Evolutionary conservation across 805 yeast species (phyloP).

Genomic region (Wickerhamiella qilinensis): DNA sequence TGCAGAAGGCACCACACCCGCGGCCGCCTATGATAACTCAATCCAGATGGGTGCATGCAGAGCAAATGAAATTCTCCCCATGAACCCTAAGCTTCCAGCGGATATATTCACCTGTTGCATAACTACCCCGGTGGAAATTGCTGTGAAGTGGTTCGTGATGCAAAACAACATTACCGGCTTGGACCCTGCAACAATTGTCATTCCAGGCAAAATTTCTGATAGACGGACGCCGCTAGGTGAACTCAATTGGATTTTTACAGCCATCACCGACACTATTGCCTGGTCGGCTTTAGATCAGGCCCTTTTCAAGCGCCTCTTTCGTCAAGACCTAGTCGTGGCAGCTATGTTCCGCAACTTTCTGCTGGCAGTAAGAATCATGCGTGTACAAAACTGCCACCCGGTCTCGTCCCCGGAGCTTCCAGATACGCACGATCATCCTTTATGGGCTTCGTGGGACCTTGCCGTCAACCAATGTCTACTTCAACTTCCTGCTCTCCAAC

Average conservation of each 20-base stretch:
- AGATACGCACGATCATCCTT: constrained; percentile 62
- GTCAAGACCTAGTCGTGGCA: constrained; percentile 94
- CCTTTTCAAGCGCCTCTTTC: constrained; percentile 70
- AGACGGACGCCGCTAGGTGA: constrained; percentile 93
- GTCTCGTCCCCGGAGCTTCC: constrained; percentile 89
- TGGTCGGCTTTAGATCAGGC: constrained; percentile 88
- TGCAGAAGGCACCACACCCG: constrained; percentile 41
- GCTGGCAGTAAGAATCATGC: constrained; percentile 86
- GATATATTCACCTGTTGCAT: constrained; percentile 90
- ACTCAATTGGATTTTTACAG: constrained; percentile 93
- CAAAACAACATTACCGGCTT: constrained; percentile 38
- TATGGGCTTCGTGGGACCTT: constrained; percentile 98
- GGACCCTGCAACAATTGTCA: constrained; percentile 32
- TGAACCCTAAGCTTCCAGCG: constrained; percentile 91
- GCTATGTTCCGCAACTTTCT: constrained; percentile 86
- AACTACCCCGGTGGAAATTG: constrained; percentile 89
- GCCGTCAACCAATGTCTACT: constrained; percentile 89
- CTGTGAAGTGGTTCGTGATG: constrained; percentile 80
- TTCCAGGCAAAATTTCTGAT: constrained; percentile 85
- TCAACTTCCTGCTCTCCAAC: constrained; percentile 23
- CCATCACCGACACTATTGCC: constrained; percentile 94
- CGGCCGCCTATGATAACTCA: constrained; percentile 62
- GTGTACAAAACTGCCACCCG: constrained; percentile 84
- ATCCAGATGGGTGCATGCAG: constrained; percentile 89
- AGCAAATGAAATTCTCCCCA: constrained; percentile 70